Base-by-base conservation (phyloP, 805 yeast species). In the Candida multigemmis region DNA sequence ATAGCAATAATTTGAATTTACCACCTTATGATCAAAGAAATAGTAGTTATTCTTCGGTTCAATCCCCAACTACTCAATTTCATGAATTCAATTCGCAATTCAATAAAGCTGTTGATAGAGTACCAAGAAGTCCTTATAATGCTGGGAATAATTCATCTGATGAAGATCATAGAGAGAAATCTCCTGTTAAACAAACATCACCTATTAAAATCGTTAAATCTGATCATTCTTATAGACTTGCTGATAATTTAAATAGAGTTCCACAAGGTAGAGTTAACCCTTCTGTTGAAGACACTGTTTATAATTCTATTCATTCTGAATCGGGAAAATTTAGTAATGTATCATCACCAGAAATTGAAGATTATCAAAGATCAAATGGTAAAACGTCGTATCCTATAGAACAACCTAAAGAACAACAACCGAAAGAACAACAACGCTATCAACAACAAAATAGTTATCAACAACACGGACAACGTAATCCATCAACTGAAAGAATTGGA, bases 1-100 rank as follows among this genome's bases (percentile, higher is more conserved):
- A 30, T n/a, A 10, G 19, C 18, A 21, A 22, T 14, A 18, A 21
- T n/a, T 10, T n/a, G n/a, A 24, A 24, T 12, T 33, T 36, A 2
- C 34, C 42, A 9, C 18, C 25, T 19, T 40, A 42, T 18, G 45
- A 40, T 13, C 36, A 48, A 21, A 41, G 63, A 19, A 52, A 53
- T 35, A 44, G 51, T 19, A 49, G 58, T 25, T 43, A 50, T 33
- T 52, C 65, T 2, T 55, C 64, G 3, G 63, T 59, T 19, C 58
- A 55, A 29, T 53, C 62, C 4, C 68, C 68, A 6, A 50, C 48
- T 50, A 57, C 67, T 2, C 68, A 61, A 34, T 60, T 57, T 33
- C 38, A 52, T 26, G 65, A 61, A 37, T 57, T 61, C 40, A 58
- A 50, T 35, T 47, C 52, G 29, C 65, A 59, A 30, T 57, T 58